These are phyloP conservation scores for Urostyla sp. DNA, from an alignment of 73 alveolate species.

Conservation along the genomic window DNA sequence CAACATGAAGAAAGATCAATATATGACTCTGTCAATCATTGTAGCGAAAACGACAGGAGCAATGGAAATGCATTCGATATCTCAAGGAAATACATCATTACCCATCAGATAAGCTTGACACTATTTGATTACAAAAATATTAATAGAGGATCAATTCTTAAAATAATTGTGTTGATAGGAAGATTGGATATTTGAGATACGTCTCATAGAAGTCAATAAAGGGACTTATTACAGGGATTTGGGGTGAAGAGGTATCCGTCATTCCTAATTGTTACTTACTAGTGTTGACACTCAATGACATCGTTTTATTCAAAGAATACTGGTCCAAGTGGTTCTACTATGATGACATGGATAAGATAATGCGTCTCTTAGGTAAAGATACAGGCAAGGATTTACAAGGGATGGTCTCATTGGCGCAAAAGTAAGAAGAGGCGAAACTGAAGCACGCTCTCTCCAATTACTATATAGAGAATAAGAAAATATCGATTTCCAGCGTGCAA, in stretches of 20 bases:
- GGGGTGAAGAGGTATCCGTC: slow-evolving; percentile 9
- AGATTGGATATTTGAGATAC: not conserved
- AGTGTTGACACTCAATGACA: not conserved
- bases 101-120: not conserved
- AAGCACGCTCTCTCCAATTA: not conserved
- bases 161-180: not conserved
- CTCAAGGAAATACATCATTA: not conserved
- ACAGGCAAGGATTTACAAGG: not conserved
- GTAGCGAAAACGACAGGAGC: not conserved
- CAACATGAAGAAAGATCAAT: slow-evolving; percentile 11
- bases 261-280: slow-evolving; percentile 6
- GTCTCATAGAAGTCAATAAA: not conserved
- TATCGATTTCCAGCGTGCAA: not conserved
- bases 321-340: slow-evolving; percentile 41
- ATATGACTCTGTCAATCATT: not conserved
- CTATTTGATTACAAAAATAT: not conserved
- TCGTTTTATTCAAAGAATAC: slow-evolving; percentile 15
- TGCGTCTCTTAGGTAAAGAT: not conserved
- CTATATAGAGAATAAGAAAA: not conserved
- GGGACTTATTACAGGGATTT: slow-evolving; percentile 1
- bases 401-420: slow-evolving; percentile 48
- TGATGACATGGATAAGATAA: slow-evolving; percentile 26
- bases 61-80: not conserved
- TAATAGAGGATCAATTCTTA: too few species aligned
- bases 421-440: slow-evolving; percentile 5